These are phyloP conservation scores for Cyberlindnera meyerae DNA, from an alignment of 805 yeast genomes.

Conservation along the genomic window DNA sequence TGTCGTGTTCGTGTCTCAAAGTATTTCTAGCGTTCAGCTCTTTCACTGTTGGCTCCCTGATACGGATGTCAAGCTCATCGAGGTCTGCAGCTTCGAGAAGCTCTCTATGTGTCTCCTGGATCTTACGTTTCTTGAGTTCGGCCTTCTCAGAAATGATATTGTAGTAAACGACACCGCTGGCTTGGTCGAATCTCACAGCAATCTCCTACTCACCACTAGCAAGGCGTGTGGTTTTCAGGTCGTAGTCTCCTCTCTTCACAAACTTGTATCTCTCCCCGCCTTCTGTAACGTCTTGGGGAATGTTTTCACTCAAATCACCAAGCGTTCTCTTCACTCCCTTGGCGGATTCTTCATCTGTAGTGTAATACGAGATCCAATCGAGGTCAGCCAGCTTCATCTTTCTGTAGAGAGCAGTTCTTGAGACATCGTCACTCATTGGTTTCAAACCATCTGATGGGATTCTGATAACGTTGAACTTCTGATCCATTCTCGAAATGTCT, in stretches of 20 bases:
- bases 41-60: conserved; percentile 68
- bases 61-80: conserved; percentile 55
- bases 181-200: conserved; percentile 54
- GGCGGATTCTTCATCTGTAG: conserved; percentile 42
- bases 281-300: conserved; percentile 31
- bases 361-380: conserved; percentile 73
- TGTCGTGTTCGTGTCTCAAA: conserved; percentile 66
- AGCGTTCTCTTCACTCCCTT: conserved; percentile 35
- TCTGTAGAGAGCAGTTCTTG: conserved; percentile 59
- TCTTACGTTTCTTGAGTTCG: conserved; percentile 81
- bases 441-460: conserved; percentile 34
- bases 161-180: conserved; percentile 59
- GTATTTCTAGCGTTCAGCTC: conserved; percentile 68
- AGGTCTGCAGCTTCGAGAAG: conserved; percentile 51
- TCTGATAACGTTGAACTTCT: conserved; percentile 60
- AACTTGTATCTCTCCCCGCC: conserved; percentile 43
- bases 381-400: conserved; percentile 65
- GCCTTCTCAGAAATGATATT: conserved; percentile 74
- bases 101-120: conserved; percentile 45
- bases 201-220: conserved; percentile 44
- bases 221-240: conserved; percentile 45
- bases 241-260: conserved; percentile 72
- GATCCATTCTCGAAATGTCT: conserved; percentile 87
- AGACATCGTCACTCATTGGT: conserved; percentile 8
- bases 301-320: conserved; percentile 47